Evolutionary conservation across 306 rosid species (phyloP).

Genomic region (Gillenia trifoliata): DNA sequence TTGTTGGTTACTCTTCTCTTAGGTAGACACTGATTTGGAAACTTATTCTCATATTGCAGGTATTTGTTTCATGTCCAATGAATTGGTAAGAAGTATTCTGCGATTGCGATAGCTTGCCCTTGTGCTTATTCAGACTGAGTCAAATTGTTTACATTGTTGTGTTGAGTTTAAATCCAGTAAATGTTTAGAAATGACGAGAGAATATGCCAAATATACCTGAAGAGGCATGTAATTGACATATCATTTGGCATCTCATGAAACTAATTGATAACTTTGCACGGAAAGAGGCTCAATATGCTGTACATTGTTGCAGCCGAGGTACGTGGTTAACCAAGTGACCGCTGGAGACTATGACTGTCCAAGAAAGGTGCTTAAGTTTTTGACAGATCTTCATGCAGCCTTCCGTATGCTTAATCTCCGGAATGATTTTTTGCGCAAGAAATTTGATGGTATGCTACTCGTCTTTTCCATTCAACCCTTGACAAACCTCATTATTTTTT

Average conservation of each 20-base stretch:
- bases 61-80: conserved; percentile 93
- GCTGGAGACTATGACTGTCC: conserved; percentile 94
- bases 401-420: conserved; percentile 95
- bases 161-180: neutral
- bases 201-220: neutral
- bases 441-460: conserved; percentile 65
- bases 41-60: conserved; percentile 47
- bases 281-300: conserved; percentile 4
- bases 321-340: conserved; percentile 96
- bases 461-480: neutral
- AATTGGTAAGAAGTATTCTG: conserved; percentile 60
- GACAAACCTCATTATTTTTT: neutral
- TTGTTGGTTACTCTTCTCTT: neutral
- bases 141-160: neutral
- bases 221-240: neutral
- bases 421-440: conserved; percentile 90
- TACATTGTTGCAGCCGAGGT: conserved; percentile 71
- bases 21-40: conserved; percentile 28
- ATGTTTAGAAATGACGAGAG: neutral
- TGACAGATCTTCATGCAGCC: conserved; percentile 88
- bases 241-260: neutral
- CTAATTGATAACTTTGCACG: neutral
- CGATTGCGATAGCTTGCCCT: neutral
- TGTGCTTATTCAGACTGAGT: neutral
- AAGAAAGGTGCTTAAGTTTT: conserved; percentile 76